Percentiles rank a stretch among this genome's conserved stretches.
These are phyloP conservation scores for Vigna hirtella DNA, from an alignment of 306 rosid genomes.

Conservation along the genomic window DNA sequence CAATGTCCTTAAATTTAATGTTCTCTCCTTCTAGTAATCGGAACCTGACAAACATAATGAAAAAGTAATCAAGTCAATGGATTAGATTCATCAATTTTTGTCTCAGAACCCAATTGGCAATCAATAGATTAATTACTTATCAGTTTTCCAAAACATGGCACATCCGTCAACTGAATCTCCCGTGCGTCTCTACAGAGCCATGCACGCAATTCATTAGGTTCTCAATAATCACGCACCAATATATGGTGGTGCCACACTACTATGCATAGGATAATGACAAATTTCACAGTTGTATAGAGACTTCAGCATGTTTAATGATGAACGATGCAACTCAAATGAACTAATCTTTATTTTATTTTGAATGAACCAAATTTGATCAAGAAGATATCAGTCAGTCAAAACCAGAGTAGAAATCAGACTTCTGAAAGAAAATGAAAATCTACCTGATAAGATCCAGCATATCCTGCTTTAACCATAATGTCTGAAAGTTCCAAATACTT, in stretches of 20 bases:
- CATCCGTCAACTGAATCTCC: conserved; percentile 82
- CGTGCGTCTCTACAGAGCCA: conserved; percentile 80
- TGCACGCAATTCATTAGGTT: conserved; percentile 45
- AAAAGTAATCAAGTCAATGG: conserved; percentile 12
- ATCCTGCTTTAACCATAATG: conserved; percentile 74
- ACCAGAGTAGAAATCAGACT: conserved; percentile 3
- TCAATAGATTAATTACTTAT: conserved; percentile 55
- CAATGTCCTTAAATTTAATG: conserved; percentile 73
- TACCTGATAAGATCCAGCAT: conserved; percentile 76
- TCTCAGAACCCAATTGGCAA: conserved; percentile 32
- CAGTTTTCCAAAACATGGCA: conserved; percentile 86
- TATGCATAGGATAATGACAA: conserved; percentile 1
- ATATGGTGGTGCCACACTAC: conserved; percentile 3
- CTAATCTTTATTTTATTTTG: background rate
- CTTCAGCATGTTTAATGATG: conserved; percentile 10
- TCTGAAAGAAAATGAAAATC: conserved; percentile 33
- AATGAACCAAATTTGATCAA: conserved; percentile 6
- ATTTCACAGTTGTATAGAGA: conserved; percentile 27
- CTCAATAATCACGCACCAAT: conserved; percentile 13
- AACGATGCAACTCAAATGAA: conserved; percentile 9
- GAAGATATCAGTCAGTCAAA: background rate
- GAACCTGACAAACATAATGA: conserved; percentile 54
- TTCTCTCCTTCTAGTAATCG: conserved; percentile 67
- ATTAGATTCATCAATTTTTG: conserved; percentile 28
- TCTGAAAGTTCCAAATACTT: conserved; percentile 70